Conservation (phyloP, 371 early-diverging fungal genomes). For the Rhizomucor pusillus region DNA sequence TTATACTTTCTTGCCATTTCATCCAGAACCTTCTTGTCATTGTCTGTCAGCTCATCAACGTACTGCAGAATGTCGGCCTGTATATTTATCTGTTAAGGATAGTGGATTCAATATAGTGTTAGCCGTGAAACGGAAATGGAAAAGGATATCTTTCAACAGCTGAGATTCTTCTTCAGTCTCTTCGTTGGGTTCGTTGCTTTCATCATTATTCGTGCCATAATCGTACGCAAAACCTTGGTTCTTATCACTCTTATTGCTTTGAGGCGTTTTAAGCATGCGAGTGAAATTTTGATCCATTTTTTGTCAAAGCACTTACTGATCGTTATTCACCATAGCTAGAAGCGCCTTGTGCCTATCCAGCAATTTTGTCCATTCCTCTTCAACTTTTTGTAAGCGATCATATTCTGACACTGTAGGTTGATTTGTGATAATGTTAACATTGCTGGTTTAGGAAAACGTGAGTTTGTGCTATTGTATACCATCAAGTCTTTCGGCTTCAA, state of each 20-base stretch:
- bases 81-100: constrained; percentile 24
- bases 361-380: constrained; percentile 53
- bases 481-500: constrained; percentile 51
- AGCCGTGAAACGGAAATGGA: neutral
- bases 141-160: constrained; percentile 42
- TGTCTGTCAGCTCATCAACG: constrained; percentile 45
- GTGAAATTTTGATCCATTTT: too few species aligned
- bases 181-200: constrained; percentile 7
- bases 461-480: too few species aligned
- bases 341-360: constrained; percentile 53
- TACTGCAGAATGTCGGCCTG: constrained; percentile 46
- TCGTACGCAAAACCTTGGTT: constrained; percentile 30
- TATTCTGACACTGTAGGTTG: constrained; percentile 30
- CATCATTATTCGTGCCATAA: constrained; percentile 30
- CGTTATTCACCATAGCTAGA: constrained; percentile 31
- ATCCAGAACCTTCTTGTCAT: constrained; percentile 35
- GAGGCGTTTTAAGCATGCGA: too few species aligned
- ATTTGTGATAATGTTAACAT: neutral
- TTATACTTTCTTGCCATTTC: constrained; percentile 46
- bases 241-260: constrained; percentile 10
- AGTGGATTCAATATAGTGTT: neutral
- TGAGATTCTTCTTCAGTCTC: constrained; percentile 26
- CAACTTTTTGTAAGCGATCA: constrained; percentile 44
- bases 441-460: too few species aligned
- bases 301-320: neutral